Base-by-base conservation (phyloP, 2,329 filamentous ascomycete species). In the Magnaporthiopsis poae region DNA sequence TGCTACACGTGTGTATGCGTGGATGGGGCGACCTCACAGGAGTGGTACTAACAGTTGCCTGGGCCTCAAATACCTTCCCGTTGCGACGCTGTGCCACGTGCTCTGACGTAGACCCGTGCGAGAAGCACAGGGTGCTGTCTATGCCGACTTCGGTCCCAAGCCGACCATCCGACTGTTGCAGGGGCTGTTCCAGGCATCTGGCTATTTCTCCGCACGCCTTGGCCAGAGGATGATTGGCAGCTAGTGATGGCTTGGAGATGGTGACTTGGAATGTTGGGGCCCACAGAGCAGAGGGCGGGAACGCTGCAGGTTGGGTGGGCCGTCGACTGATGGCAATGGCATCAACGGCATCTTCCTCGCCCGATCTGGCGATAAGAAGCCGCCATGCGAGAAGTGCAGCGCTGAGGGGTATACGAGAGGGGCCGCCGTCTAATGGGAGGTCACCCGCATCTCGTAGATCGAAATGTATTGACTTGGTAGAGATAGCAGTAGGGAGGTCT, bases 261-360 rank as follows among this genome's bases (percentile, higher is more conserved):
- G 60, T 33, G 46, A 33, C 33, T 33, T 59, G 36, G 64, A 65
- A 65, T 4, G 21, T 61, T 27, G 35, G 29, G 31, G 33, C 7
- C 21, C 3, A 61, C 15, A 9, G 4, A 25, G n/a, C 1, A 21
- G 46, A 56, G n/a, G 21, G 46, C 46, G 21, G 46, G 46, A 56
- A 13, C 21, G 1, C 3, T 21, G 46, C 46, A 56, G 46, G n/a
- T 2, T 56, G 46, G 1, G 31, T 33, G 25, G 27, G 27, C 60
- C 60, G 7, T 33, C 61, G 27, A 7, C 61, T 33, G 5, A 62
- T 33, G 4, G 31, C 61, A 9, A 65, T 60, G 36, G 60, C 56
- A 60, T 65, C 64, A 15, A 65, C 60, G 25, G 35, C 60, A 35
- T 65, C 64, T 31, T 65, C 64, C 18, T 62, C 64, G 21, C 64